These are phyloP conservation scores for Neofusicoccum sp. DNA, from an alignment of 2,329 filamentous ascomycete species.

Conservation along the genomic window DNA sequence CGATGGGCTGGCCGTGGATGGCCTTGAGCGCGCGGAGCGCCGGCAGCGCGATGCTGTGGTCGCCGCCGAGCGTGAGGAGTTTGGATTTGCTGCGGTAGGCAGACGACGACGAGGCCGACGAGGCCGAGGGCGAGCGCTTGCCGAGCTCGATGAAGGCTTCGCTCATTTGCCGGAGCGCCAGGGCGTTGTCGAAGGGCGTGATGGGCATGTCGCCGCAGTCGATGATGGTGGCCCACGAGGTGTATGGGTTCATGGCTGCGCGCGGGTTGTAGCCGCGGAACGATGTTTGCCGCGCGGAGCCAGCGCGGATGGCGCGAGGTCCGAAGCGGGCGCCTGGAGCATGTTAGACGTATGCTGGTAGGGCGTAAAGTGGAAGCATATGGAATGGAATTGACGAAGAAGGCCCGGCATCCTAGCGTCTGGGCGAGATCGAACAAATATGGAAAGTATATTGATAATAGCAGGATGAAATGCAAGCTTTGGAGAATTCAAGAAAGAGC, in stretches of 20 bases:
- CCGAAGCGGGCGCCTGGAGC: slow-evolving; percentile 67
- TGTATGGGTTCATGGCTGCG: slow-evolving; percentile 81
- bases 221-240: slow-evolving; percentile 74
- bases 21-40: slow-evolving; percentile 53
- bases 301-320: slow-evolving; percentile 82
- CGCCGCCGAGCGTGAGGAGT: slow-evolving; percentile 52
- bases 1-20: slow-evolving; percentile 48
- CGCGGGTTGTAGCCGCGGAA: slow-evolving; percentile 83
- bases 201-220: slow-evolving; percentile 93
- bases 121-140: slow-evolving; percentile 43
- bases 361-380: neutral
- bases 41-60: slow-evolving; percentile 54
- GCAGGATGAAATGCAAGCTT: neutral
- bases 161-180: slow-evolving; percentile 83
- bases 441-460: neutral
- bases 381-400: neutral
- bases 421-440: too few relatives aligned
- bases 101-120: slow-evolving; percentile 40
- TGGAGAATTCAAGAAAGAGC: neutral
- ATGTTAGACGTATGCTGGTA: neutral
- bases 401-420: too few relatives aligned
- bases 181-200: slow-evolving; percentile 80
- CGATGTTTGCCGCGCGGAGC: slow-evolving; percentile 77
- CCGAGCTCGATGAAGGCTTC: slow-evolving; percentile 74
- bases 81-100: slow-evolving; percentile 49